Base-by-base conservation (phyloP, 768 basidiomycete genomes). In the Pulveroboletus sp. region DNA sequence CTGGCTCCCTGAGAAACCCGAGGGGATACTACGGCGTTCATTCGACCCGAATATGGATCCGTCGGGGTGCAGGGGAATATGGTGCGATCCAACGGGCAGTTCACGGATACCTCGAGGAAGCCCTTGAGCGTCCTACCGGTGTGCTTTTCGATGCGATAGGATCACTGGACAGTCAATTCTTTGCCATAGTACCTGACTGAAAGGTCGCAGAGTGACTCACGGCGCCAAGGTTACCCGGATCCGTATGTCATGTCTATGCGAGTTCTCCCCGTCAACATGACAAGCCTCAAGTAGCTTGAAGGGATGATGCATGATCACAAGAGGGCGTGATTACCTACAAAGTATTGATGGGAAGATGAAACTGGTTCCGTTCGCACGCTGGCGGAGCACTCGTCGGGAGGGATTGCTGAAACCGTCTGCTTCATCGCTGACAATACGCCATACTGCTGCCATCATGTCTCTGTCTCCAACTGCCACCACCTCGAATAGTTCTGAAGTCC, bases 401-500 rank as follows among this genome's bases (percentile, higher is more conserved):
- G 53, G 41, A 51, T 53, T 29, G 32, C 47, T 51, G 55, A 56
- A 49, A 54, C 56, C 29, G 35, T 49, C 46, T 50, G 24, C 49
- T 42, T 52, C 51, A 41, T 57, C 54, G 46, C 48, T 43, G 45
- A 42, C 63, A 51, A 24, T 49, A 45, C 58, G 12, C 38, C 11
- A 13, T 30, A 38, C 40, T 5, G 24, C 23, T 49, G 39, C 51
- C 62, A 54, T 54, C 63, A 86, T 86, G 85, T 86, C 85, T 49
- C 71, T 83, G 65, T 83, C 83, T 54, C 82, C 85, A 42, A 69
- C 79, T 41, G 72, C 79, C 43, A 78, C 83, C 11, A 64, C 73
- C 45, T 78, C 80, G 24, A 82, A 82, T 62, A 70, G 68, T 49
- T 77, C 80, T 53, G 81, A 85, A 53, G 62, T 70, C 16, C 71